Conservation (phyloP, 768 basidiomycete species). For the Galerina marginata region DNA sequence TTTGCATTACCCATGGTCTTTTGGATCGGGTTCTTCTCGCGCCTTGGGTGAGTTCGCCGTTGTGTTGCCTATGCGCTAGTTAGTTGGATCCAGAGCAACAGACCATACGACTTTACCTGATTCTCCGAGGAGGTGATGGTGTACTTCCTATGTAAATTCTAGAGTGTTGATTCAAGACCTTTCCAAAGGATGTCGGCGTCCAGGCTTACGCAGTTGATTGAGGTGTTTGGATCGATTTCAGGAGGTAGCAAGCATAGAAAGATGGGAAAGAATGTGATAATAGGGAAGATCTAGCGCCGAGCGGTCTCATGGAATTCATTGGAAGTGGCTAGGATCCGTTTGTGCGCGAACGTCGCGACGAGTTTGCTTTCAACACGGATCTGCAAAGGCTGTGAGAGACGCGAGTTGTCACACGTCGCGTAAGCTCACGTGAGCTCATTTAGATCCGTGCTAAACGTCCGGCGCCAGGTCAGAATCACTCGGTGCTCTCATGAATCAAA, state of each 20-base stretch:
- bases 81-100: too few relatives aligned
- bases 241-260: conserved; percentile 86
- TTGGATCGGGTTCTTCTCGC: conserved; percentile 67
- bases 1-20: conserved; percentile 83
- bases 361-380: neutral
- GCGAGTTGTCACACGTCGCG: conserved; percentile 29
- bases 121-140: conserved; percentile 66
- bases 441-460: neutral
- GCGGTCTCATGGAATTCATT: conserved; percentile 12
- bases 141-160: conserved; percentile 84
- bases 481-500: too few relatives aligned
- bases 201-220: conserved; percentile 47
- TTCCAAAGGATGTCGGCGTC: conserved; percentile 1
- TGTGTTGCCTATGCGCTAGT: conserved; percentile 61
- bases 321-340: neutral
- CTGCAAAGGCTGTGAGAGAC: conserved; percentile 6
- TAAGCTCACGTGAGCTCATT: conserved; percentile 27
- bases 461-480: neutral
- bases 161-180: conserved; percentile 8
- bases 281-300: conserved; percentile 23
- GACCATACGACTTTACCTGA: conserved; percentile 45
- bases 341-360: neutral
- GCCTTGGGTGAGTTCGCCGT: conserved; percentile 75
- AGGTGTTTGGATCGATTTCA: conserved; percentile 67
- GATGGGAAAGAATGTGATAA: conserved; percentile 48